Evolutionary conservation across 2,329 filamentous ascomycete genomes (phyloP).

Genomic region (Ramichloridium luteum): DNA sequence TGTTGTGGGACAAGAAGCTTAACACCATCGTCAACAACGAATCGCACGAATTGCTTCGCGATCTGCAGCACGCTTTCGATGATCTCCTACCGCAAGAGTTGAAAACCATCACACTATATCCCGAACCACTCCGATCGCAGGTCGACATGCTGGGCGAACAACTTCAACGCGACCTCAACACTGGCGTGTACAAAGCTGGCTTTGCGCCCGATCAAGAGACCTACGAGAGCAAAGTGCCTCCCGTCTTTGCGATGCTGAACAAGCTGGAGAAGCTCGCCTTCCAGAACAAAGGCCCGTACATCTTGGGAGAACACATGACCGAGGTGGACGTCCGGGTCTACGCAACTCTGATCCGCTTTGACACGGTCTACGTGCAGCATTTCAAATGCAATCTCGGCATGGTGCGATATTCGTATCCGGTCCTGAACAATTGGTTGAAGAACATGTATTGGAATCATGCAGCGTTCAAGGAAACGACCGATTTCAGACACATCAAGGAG

Average conservation of each 20-base stretch:
- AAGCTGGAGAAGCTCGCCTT: conserved; percentile 41
- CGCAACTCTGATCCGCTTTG: conserved; percentile 47
- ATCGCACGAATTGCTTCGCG: conserved; percentile 45
- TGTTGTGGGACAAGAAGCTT: conserved; percentile 50
- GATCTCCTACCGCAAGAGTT: conserved; percentile 32
- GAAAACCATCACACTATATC: conserved; percentile 41
- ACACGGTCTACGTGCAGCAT: conserved; percentile 51
- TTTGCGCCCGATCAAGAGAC: conserved; percentile 44
- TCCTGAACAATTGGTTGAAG: conserved; percentile 49
- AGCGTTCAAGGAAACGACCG: conserved; percentile 46
- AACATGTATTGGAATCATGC: conserved; percentile 45
- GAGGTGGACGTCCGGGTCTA: conserved; percentile 49
- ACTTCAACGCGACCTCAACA: conserved; percentile 46
- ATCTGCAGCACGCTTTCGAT: conserved; percentile 47
- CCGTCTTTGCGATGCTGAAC: conserved; percentile 49
- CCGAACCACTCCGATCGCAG: conserved; percentile 31
- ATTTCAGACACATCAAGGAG: conserved; percentile 58
- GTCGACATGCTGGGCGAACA: conserved; percentile 44
- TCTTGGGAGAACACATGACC: conserved; percentile 44
- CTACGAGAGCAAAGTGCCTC: conserved; percentile 43
- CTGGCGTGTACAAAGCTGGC: conserved; percentile 48
- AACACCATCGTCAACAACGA: conserved; percentile 50
- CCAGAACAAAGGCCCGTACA: conserved; percentile 40
- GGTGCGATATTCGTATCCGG: conserved; percentile 46
- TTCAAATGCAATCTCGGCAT: conserved; percentile 55